Conservation (phyloP, 345 rosid species). For the Citrus mangshanensis region DNA sequence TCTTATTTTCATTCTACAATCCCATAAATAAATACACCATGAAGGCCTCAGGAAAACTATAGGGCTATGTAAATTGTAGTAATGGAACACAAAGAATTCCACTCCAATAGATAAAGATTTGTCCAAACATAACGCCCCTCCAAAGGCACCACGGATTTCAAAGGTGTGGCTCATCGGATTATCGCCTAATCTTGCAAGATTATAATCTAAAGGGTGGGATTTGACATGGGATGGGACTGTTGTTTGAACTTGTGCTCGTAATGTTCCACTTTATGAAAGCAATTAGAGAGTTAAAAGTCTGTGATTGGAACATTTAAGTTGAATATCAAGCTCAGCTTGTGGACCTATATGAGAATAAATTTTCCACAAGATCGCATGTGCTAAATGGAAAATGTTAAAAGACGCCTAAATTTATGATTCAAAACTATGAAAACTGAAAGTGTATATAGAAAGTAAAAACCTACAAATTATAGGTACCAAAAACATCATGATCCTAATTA, state of each 20-base stretch:
- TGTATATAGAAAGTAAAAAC: no score
- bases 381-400: not conserved
- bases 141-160: not conserved
- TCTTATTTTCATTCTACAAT: no score
- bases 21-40: no score
- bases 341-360: not conserved
- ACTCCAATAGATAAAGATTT: not conserved
- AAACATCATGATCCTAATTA: no score
- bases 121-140: not conserved
- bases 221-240: not conserved
- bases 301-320: no score
- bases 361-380: not conserved
- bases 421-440: no score
- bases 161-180: not conserved
- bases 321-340: not conserved
- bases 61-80: not conserved
- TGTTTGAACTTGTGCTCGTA: not conserved
- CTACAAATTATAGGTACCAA: no score
- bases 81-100: not conserved
- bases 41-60: not conserved
- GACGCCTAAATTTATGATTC: not conserved
- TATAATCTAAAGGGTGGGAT: not conserved
- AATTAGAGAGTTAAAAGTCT: not conserved
- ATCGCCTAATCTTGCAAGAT: not conserved
- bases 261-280: not conserved